Base-by-base conservation (phyloP, 768 basidiomycete genomes). In the Mycena floridula region DNA sequence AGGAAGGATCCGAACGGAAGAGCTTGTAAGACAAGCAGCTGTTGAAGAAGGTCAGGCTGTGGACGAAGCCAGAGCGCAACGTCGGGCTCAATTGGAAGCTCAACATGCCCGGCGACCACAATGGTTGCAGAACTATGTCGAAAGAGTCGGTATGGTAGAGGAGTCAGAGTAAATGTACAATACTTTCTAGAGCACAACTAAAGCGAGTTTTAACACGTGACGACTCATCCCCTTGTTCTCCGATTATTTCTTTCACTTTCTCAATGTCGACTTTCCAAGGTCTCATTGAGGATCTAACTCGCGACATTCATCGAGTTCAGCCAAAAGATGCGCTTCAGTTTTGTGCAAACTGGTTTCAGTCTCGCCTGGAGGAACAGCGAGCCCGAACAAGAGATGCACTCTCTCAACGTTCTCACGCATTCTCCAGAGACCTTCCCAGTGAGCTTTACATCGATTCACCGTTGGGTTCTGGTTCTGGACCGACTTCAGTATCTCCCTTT, bases 281-380 rank as follows among this genome's bases (percentile, higher is more conserved):
- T 32, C 85, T 97, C 50, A 72, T 96, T 50, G 74, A 70, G 45
- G 92, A 97, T 60, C 74, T 97, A 44, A 84, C 88, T 52, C 82
- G 89, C 59, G 94, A 95, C 62, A 79, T 79, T 35, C 74, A 87
- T 35, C 84, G 88, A 51, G 89, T 80, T 4, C 89, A 92, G 61
- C 93, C 95, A 18, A 82, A 79, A 55, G 95, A 98, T 59, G 80
- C 85, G 4, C 82, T 96, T 37, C 95, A 97, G 65, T 92, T 86
- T 64, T 89, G 86, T 56, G 82, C 94, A 38, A 91, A 83, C 56
- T 98, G 93, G 93, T 97, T 98, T 66, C 88, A 93, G 60, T 74
- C 77, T 49, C 79, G 89, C 44, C 72, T 94, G 40, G 86, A 91
- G 51, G 87, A 91, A 58, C 91, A 94, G 58, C 76, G 91, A 45